phyloP scores from a whole-genome alignment of 139 green algal species.

The Mychonastes homosphaera region DNA sequence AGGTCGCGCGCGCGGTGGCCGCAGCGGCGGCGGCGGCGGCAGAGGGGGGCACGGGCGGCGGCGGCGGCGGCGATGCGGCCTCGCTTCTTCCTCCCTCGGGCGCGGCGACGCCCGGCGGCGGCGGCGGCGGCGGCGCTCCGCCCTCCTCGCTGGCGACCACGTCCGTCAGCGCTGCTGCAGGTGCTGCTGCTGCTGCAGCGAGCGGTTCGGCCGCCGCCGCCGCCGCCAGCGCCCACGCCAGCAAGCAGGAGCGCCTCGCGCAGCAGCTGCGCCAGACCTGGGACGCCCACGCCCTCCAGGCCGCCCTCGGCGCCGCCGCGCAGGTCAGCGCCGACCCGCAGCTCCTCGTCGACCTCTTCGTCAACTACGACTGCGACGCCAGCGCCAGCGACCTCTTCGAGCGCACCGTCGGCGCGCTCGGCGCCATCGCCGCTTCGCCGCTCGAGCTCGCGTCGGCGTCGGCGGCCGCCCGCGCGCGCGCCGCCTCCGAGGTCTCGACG shows the following conservation, averaged over 20 bases:
- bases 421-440: too few species aligned
- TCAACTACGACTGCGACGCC: conserved; percentile 94
- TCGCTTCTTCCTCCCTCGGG: too few species aligned
- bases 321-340: conserved; percentile 40
- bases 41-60: conserved; percentile 4
- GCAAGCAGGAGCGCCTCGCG: too few species aligned
- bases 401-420: too few species aligned
- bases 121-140: background rate
- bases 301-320: conserved; percentile 34
- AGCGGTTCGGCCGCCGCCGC: too few species aligned
- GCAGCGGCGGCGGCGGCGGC: background rate
- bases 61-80: too few species aligned
- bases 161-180: too few species aligned
- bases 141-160: too few species aligned
- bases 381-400: conserved; percentile 72
- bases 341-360: conserved; percentile 79
- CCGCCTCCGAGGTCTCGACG: background rate
- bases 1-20: conserved; percentile 9
- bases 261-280: too few species aligned
- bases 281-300: conserved; percentile 20
- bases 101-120: background rate
- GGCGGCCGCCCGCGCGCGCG: background rate
- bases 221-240: too few species aligned
- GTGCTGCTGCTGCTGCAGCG: too few species aligned
- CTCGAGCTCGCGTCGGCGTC: background rate